phyloP scores from a whole-genome alignment of 352 stramenopile genomes.

The Phytophthora macrochlamydospora region DNA sequence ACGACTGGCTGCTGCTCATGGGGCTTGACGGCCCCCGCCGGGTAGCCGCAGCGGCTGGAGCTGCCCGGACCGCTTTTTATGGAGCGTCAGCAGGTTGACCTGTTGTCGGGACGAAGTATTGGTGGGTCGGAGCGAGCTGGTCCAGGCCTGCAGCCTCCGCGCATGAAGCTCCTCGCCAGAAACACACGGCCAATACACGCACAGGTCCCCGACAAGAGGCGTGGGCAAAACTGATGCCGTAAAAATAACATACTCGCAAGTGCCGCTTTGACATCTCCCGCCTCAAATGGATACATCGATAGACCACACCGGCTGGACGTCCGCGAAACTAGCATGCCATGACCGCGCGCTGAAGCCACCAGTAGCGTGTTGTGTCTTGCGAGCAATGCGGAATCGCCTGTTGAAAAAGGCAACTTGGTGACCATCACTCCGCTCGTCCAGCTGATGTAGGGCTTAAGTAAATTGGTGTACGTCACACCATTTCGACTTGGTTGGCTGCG shows the following conservation, averaged over 20 bases:
- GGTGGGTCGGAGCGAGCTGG: slow-evolving; percentile 2
- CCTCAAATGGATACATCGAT: background rate
- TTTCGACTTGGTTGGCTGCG: slow-evolving; percentile 39
- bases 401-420: slow-evolving; percentile 18
- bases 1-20: background rate
- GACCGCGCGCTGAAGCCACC: too few relatives aligned
- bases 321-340: too few relatives aligned
- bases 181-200: too few relatives aligned
- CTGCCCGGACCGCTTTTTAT: slow-evolving; percentile 1
- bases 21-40: background rate
- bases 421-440: slow-evolving; percentile 25
- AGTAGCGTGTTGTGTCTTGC: too few relatives aligned
- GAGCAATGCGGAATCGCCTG: background rate
- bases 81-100: background rate
- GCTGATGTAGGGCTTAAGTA: too few relatives aligned
- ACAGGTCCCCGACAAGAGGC: background rate
- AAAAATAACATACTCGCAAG: slow-evolving; percentile 19
- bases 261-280: background rate
- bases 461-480: too few relatives aligned
- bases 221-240: slow-evolving; percentile 12
- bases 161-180: slow-evolving; percentile 19
- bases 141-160: slow-evolving; percentile 10
- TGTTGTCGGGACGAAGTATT: slow-evolving; percentile 3
- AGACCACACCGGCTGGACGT: too few relatives aligned
- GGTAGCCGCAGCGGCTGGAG: background rate